phyloP scores from a whole-genome alignment of 352 stramenopile species.

The Globisporangium rhizosaccharum region DNA sequence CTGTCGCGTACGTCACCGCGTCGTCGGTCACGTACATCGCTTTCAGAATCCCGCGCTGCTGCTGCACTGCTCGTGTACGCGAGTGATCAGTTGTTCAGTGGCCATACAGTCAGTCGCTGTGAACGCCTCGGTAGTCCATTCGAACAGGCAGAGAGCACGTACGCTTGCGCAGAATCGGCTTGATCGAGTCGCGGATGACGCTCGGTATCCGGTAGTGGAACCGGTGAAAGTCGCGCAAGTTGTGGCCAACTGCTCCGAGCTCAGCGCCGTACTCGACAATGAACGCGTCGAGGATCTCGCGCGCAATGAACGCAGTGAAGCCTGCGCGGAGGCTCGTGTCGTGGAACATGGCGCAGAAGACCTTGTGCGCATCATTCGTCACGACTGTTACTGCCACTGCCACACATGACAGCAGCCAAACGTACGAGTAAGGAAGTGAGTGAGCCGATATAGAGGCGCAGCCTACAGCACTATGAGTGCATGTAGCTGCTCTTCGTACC shows the following conservation, averaged over 20 bases:
- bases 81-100: not conserved
- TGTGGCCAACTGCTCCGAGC: slow-evolving; percentile 80
- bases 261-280: slow-evolving; percentile 72
- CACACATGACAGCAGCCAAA: not conserved
- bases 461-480: not conserved
- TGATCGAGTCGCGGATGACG: slow-evolving; percentile 79
- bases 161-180: slow-evolving; percentile 82
- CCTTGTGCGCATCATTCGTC: slow-evolving; percentile 82
- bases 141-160: slow-evolving; percentile 10
- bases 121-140: not conserved
- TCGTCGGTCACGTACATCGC: slow-evolving; percentile 87
- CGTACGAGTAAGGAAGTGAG: not conserved
- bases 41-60: slow-evolving; percentile 84
- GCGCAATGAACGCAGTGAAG: slow-evolving; percentile 86
- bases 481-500: slow-evolving; percentile 20
- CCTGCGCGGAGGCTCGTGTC: slow-evolving; percentile 69
- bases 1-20: slow-evolving; percentile 71
- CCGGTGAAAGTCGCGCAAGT: slow-evolving; percentile 88
- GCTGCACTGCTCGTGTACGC: slow-evolving; percentile 55
- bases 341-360: slow-evolving; percentile 91
- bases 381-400: slow-evolving; percentile 87
- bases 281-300: slow-evolving; percentile 83
- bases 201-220: slow-evolving; percentile 85
- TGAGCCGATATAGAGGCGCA: not conserved
- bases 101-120: not conserved